These are phyloP conservation scores for Flaveria robusta DNA, from an alignment of 129 eudicot genomes.

Conservation along the genomic window DNA sequence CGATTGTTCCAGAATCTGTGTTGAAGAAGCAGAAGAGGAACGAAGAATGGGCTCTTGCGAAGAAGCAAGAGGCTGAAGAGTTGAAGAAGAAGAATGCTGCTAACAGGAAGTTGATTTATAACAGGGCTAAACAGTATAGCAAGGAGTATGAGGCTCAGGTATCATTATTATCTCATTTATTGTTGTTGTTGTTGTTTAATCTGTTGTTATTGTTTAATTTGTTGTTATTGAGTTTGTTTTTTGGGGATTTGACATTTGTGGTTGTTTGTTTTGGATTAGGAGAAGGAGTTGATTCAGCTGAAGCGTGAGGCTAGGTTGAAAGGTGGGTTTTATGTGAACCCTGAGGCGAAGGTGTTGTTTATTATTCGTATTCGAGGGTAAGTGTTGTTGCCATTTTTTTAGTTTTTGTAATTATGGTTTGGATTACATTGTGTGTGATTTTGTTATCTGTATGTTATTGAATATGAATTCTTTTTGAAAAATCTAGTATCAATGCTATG, in stretches of 20 bases:
- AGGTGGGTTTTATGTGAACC: conserved; percentile 13
- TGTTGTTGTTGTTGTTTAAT: neutral
- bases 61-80: conserved; percentile 17
- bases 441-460: neutral
- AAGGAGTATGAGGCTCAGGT: conserved; percentile 68
- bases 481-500: conserved; percentile 58
- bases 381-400: neutral
- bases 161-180: too few species aligned
- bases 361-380: conserved; percentile 67
- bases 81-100: conserved; percentile 23
- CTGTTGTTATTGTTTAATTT: neutral
- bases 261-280: conserved; percentile 34
- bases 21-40: conserved; percentile 20
- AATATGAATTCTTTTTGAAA: neutral
- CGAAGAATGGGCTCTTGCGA: conserved; percentile 19
- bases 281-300: conserved; percentile 52
- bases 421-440: too few species aligned
- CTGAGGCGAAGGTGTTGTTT: conserved; percentile 38
- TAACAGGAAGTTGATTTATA: conserved; percentile 7
- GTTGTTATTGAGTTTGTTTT: neutral
- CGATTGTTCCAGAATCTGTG: conserved; percentile 24
- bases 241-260: neutral
- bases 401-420: neutral
- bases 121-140: conserved; percentile 35
- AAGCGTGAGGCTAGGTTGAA: conserved; percentile 70